Evolutionary conservation across 441 rosid species (phyloP), one percentile per base, ranked within the genome.

Genomic region (Populus hybrid): DNA sequence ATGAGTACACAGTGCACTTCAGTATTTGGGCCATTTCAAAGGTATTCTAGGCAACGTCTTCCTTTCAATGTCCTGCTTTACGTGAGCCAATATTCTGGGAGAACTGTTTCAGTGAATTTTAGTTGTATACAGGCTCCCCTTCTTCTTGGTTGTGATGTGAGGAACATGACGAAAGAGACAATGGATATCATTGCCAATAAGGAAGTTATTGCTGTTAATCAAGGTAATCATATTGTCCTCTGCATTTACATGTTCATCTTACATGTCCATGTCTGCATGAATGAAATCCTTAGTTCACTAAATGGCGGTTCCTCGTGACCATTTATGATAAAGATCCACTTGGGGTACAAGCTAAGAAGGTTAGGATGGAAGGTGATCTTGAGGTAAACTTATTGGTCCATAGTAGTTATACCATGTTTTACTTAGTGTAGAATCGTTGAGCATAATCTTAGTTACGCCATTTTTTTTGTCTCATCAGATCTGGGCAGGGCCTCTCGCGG

Each of bases 1-100:
- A 87, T 16, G 94, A 90, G 78, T 89, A 90, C 38, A 81, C 80
- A 11, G 82, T 84, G n/a, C 92, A 88, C 75, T 89, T 90, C 46
- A 90, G 92, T 83, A 87, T 90, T 30, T 88, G 92, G 94, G 88
- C 92, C 35, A 50, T 89, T 35, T 85, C 82, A 35, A 89, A 90
- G 85, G 93, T 87, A 81, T 30, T 3, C 9, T 77, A 61, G 46
- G 53, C 2, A 14, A 72, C 34, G 67, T 42, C 40, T 57, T 63
- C 5, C 61, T 30, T 69, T 72, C n/a, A 10, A 8, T 30, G 20
- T 26, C 40, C 10, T 35, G 26, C 35, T 35, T 32, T 57, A 38
- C 14, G 61, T 61, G 34, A 76, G 46, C 66, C 10, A 71, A 24
- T 42, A 8, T 28, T 26, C 24, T 66, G 0, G 1, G 12, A 61